Percentiles rank a stretch among this genome's conserved stretches.
These are phyloP conservation scores for Boletus pseudopeckii DNA, from an alignment of 768 basidiomycete species.

Conservation along the genomic window DNA sequence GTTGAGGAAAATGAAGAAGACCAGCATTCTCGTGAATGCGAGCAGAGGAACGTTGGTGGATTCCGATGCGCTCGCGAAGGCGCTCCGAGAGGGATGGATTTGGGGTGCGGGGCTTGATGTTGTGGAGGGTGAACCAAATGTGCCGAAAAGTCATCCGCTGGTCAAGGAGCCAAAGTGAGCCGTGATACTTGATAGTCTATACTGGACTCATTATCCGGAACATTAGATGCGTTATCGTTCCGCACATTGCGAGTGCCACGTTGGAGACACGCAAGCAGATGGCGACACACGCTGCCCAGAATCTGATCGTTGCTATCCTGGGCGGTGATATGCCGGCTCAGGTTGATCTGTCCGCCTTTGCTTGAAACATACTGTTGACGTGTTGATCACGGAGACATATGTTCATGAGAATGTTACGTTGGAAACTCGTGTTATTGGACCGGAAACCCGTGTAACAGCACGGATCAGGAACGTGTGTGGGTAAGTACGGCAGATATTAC, in stretches of 20 bases:
- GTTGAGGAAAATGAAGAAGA: constrained; percentile 80
- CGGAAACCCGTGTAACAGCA: background rate
- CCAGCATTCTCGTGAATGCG: constrained; percentile 80
- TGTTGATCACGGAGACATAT: background rate
- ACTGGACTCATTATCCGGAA: background rate
- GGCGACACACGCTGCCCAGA: constrained; percentile 72
- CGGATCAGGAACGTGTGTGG: background rate
- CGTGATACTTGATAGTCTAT: background rate
- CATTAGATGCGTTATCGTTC: constrained; percentile 71
- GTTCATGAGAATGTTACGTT: background rate
- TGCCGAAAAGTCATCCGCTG: constrained; percentile 71
- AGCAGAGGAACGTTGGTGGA: constrained; percentile 87
- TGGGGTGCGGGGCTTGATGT: constrained; percentile 95
- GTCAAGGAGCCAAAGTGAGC: constrained; percentile 70
- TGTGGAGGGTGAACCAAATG: constrained; percentile 85
- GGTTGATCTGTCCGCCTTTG: constrained; percentile 31
- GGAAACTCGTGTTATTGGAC: background rate
- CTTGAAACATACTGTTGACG: background rate
- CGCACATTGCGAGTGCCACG: constrained; percentile 91
- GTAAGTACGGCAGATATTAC: background rate
- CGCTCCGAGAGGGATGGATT: constrained; percentile 73
- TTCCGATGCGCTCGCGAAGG: constrained; percentile 81
- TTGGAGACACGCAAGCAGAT: constrained; percentile 79
- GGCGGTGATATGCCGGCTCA: constrained; percentile 61
- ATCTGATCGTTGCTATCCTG: constrained; percentile 44